phyloP scores from a whole-genome alignment of 176 grass and related monocot genomes.

The Panicum miliaceum region DNA sequence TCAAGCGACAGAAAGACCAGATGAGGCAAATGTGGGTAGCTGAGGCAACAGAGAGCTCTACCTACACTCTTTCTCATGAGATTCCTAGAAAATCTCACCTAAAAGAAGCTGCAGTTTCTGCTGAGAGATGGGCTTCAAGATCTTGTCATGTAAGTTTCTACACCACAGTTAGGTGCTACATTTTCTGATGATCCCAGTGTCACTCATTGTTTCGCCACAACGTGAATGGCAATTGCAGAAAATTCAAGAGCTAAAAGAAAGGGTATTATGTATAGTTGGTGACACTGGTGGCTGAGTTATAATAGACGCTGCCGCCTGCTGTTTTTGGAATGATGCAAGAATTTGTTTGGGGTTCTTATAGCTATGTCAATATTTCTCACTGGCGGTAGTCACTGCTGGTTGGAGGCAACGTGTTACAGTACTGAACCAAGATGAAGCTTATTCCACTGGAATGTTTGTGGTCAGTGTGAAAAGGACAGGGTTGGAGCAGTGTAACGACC shows the following conservation, averaged over 20 bases:
- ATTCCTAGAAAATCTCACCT: slow-evolving; percentile 77
- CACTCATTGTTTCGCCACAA: slow-evolving; percentile 16
- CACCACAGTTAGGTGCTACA: neutral
- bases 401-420: slow-evolving; percentile 22
- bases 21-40: slow-evolving; percentile 80
- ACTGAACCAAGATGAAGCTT: slow-evolving; percentile 6
- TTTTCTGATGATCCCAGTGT: slow-evolving; percentile 32
- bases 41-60: slow-evolving; percentile 76
- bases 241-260: slow-evolving; percentile 71
- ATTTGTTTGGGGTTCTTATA: slow-evolving; percentile 22
- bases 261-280: slow-evolving; percentile 62
- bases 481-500: neutral
- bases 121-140: slow-evolving; percentile 77
- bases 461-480: neutral
- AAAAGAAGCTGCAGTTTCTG: slow-evolving; percentile 56
- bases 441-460: slow-evolving; percentile 9
- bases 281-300: slow-evolving; percentile 52
- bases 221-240: slow-evolving; percentile 50
- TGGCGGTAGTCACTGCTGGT: neutral
- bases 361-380: neutral
- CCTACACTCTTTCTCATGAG: slow-evolving; percentile 56
- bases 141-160: slow-evolving; percentile 65
- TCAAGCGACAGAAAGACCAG: slow-evolving; percentile 84
- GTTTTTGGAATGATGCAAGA: slow-evolving; percentile 22
- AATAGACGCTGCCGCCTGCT: neutral